Base-by-base conservation (phyloP, 2,329 filamentous ascomycete species). In the Sclerotinia trifoliorum region DNA sequence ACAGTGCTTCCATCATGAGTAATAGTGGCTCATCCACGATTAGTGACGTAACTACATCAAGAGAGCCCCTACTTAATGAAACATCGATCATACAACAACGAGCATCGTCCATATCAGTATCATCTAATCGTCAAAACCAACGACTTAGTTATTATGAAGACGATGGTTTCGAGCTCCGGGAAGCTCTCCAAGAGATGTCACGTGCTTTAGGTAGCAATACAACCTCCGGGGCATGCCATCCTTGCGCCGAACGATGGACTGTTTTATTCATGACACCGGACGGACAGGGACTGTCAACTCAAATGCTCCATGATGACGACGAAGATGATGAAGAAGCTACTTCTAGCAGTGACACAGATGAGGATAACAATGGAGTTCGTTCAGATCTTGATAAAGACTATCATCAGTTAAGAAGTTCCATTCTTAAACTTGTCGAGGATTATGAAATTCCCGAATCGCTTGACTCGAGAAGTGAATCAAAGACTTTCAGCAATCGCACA, bases 231-330 rank as follows among this genome's bases (percentile, higher is more conserved):
- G 83, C 86, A 19, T 90, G 88, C 66, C 91, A 95, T 74, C 92
- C 92, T 11, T 94, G 91, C 70, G 89, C 90, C 1, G 93, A 96
- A 79, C 84, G 89, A 67, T 96, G 93, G 93, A 86, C 90, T 5
- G 89, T 95, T 8, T 81, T 96, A 11, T 94, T 94, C 74, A 86
- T 96, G 67, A 90, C 90, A 0, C 80, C 87, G 0, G 88, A 93
- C 77, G 91, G 92, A 44, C 88, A 87, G 74, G 83, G 83, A 64
- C 81, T 96, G 52, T 89, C 88, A 10, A 85, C 88, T 3, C 85
- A 89, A 57, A 91, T 93, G 89, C 88, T 84, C 49, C 92, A 91
- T 78, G 91, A 88, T 70, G 84, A 85, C 1, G 85, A 89, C 57
- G 86, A 90, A 49, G 88, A 90, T 42, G 88, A 87, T 46, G 88